phyloP scores from a whole-genome alignment of 192 early-diverging fungal species.

The Allomyces macrogynus region DNA sequence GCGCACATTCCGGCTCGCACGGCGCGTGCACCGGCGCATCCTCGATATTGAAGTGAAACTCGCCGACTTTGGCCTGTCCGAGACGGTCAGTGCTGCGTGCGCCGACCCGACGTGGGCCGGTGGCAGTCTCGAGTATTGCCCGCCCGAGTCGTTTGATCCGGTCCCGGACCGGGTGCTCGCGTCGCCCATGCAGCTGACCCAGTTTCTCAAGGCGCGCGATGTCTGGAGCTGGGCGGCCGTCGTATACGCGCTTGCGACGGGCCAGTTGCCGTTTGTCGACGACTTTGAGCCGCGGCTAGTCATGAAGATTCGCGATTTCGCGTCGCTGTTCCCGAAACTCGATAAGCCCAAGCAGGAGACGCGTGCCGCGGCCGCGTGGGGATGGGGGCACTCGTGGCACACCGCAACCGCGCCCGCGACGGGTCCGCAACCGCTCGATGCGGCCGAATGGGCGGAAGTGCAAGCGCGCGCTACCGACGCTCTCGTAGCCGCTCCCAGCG shows the following conservation, averaged over 20 bases:
- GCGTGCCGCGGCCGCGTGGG: too few species aligned
- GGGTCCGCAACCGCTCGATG: too few species aligned
- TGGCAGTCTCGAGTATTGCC: neutral
- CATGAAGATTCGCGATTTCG: conserved; percentile 32
- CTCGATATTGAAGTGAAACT: neutral
- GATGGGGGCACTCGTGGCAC: too few species aligned
- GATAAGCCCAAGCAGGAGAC: neutral
- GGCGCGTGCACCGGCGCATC: neutral
- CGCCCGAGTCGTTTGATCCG: neutral
- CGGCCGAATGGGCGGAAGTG: too few species aligned
- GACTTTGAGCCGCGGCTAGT: conserved; percentile 49
- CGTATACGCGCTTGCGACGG: conserved; percentile 47
- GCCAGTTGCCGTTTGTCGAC: conserved; percentile 53
- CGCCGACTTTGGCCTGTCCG: neutral
- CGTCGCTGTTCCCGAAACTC: neutral
- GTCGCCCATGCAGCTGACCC: conserved; percentile 42
- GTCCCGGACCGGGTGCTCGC: conserved; percentile 5
- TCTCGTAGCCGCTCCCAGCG: too few species aligned
- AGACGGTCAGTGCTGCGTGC: neutral
- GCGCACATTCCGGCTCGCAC: neutral
- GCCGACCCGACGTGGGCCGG: neutral
- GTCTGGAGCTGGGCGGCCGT: conserved; percentile 62
- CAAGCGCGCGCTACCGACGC: too few species aligned
- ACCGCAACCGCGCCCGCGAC: too few species aligned
- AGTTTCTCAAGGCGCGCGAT: conserved; percentile 25